phyloP scores from a whole-genome alignment of 139 green algal genomes.

The Chara braunii region DNA sequence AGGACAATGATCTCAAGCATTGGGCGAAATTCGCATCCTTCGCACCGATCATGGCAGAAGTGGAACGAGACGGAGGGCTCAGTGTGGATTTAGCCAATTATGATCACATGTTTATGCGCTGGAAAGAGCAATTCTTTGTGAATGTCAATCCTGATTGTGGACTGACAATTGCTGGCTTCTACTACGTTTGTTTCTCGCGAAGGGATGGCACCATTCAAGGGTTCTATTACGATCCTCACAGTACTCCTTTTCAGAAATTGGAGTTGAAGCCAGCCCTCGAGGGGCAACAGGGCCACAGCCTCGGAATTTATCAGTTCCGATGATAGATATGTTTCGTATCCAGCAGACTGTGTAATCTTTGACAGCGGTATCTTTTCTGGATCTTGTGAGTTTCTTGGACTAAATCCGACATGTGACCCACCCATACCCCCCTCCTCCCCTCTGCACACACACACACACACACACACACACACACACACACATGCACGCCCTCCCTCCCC shows the following conservation, averaged over 20 bases:
- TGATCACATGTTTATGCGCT: slow-evolving; percentile 43
- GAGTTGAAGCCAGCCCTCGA: slow-evolving; percentile 35
- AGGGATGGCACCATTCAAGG: slow-evolving; percentile 53
- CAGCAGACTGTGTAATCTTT: too few relatives aligned
- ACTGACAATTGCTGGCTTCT: slow-evolving; percentile 71
- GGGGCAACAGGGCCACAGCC: slow-evolving; percentile 14
- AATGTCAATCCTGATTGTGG: slow-evolving; percentile 47
- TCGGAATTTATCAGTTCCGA: slow-evolving; percentile 15
- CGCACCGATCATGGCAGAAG: slow-evolving; percentile 22
- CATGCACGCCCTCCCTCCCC: too few relatives aligned
- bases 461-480: too few relatives aligned
- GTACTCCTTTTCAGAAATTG: slow-evolving; percentile 59
- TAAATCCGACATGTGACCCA: too few relatives aligned
- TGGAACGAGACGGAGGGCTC: slow-evolving; percentile 1
- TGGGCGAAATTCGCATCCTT: slow-evolving; percentile 56
- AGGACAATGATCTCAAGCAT: slow-evolving; percentile 48
- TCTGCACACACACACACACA: too few relatives aligned
- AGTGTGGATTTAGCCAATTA: slow-evolving; percentile 1
- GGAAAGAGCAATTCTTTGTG: slow-evolving; percentile 75
- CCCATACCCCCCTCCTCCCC: too few relatives aligned
- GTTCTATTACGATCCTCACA: slow-evolving; percentile 63
- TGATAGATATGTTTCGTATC: too few relatives aligned
- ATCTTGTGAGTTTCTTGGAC: too few relatives aligned
- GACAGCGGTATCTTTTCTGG: too few relatives aligned
- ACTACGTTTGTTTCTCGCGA: slow-evolving; percentile 55